Conservation (phyloP, 2,329 filamentous ascomycete genomes). For the Thelonectria discophora region DNA sequence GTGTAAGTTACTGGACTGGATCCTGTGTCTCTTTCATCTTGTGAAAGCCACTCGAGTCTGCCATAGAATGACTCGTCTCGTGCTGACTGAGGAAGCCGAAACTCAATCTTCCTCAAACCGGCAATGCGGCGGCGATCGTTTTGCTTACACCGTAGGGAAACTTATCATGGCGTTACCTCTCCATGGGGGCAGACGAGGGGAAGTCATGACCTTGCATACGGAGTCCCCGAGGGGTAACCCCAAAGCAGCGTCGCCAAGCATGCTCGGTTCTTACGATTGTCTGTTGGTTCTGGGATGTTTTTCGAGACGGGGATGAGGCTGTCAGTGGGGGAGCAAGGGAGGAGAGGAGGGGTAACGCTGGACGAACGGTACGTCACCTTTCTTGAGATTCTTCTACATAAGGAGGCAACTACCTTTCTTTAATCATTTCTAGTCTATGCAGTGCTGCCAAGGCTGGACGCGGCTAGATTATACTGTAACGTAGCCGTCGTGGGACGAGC, state of each 20-base stretch:
- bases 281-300: background rate
- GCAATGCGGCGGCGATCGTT: slow-evolving; percentile 1
- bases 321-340: background rate
- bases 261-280: background rate
- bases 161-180: background rate
- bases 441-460: no score
- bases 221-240: slow-evolving; percentile 10
- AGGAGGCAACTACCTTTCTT: no score
- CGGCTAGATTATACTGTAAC: background rate
- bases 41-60: background rate
- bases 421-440: no score
- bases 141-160: background rate
- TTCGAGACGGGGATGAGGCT: slow-evolving; percentile 9
- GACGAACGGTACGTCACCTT: no score
- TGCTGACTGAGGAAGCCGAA: background rate
- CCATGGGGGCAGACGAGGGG: background rate
- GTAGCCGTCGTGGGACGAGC: background rate
- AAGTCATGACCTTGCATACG: background rate
- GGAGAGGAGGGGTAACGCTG: no score
- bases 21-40: background rate
- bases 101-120: background rate
- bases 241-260: no score
- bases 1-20: no score
- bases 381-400: no score
- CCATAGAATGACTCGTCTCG: background rate